Evolutionary conservation across 495 filamentous ascomycete species (phyloP).

Genomic region (Lindgomyces ingoldianus): DNA sequence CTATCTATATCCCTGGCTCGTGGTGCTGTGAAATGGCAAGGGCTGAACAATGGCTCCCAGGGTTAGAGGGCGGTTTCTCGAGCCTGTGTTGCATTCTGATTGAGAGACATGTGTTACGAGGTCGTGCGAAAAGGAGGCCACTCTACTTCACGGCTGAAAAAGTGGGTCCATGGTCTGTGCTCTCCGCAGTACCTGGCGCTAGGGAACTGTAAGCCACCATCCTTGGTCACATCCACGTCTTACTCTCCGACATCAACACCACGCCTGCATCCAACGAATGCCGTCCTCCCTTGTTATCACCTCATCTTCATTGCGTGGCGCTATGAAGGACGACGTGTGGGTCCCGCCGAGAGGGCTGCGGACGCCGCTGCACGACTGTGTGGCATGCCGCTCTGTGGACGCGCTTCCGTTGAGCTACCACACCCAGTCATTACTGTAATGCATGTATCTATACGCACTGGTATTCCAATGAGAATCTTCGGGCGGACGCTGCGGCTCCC

Average conservation of each 20-base stretch:
- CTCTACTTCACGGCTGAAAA: too few species aligned
- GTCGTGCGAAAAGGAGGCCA: too few species aligned
- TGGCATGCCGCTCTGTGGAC: neutral
- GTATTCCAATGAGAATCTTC: neutral
- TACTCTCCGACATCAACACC: neutral
- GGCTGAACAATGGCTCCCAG: too few species aligned
- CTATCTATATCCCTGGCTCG: too few species aligned
- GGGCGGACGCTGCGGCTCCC: neutral
- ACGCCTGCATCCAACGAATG: neutral
- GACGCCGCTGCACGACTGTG: neutral
- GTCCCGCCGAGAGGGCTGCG: neutral
- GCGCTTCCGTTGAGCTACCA: neutral
- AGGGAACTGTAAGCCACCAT: too few species aligned
- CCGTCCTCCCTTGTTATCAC: neutral
- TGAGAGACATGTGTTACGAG: too few species aligned
- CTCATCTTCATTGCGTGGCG: neutral
- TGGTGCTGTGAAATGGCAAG: too few species aligned
- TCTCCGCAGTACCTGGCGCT: too few species aligned
- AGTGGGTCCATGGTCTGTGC: neutral
- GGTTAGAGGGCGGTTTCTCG: too few species aligned
- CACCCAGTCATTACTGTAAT: too few species aligned
- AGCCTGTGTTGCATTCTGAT: too few species aligned
- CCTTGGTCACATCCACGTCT: too few species aligned
- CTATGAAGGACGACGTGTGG: neutral
- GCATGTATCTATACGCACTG: neutral